Conservation (phyloP, 2,329 filamentous ascomycete genomes). For the Cladosporium sp. region DNA sequence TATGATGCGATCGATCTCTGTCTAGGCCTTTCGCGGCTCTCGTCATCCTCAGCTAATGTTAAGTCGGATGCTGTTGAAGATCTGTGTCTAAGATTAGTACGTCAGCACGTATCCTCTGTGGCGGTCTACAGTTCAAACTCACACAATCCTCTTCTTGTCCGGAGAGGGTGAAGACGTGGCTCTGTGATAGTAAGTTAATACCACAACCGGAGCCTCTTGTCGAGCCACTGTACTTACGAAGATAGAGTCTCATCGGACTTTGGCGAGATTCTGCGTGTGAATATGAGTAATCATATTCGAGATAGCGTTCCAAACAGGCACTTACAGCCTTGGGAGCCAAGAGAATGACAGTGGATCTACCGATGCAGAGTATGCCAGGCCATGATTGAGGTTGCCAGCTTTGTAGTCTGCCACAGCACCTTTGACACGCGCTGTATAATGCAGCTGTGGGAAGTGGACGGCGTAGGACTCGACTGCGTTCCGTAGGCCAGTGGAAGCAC, state of each 20-base stretch:
- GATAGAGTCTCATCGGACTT: not conserved
- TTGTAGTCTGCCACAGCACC: conserved; percentile 54
- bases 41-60: conserved; percentile 38
- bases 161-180: not conserved
- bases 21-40: not conserved
- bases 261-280: not conserved
- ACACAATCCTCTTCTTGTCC: not conserved
- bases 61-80: not conserved
- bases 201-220: not conserved
- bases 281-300: not conserved
- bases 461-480: conserved; percentile 37
- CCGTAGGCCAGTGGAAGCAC: conserved; percentile 37
- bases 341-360: conserved; percentile 13
- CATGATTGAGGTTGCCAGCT: conserved; percentile 65
- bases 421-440: conserved; percentile 47
- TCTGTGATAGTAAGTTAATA: not conserved
- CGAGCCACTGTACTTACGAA: conserved; percentile 11
- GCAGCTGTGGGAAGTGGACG: conserved; percentile 40
- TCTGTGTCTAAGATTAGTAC: not conserved
- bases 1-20: not conserved
- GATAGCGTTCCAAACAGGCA: not conserved
- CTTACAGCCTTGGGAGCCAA: conserved; percentile 5
- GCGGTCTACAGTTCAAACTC: not conserved
- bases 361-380: conserved; percentile 29
- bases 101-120: not conserved